phyloP scores from a whole-genome alignment of 2,329 filamentous ascomycete species.

The Clonostachys rosea region DNA sequence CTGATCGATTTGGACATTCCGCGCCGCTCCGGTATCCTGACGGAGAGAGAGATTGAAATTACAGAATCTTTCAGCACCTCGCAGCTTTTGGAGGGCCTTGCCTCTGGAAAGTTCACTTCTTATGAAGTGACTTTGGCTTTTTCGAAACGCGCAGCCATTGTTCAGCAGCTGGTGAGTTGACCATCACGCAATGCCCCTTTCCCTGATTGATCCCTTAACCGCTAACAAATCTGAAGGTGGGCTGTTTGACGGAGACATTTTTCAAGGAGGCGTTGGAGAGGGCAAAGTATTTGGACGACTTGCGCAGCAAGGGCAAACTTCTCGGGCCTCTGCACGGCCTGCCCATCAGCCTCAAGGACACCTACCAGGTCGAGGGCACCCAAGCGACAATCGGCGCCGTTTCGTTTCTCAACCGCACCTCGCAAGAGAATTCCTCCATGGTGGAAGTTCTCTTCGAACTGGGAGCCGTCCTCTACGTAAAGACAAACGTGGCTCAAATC shows the following conservation, averaged over 20 bases:
- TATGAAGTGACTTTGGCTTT: background rate
- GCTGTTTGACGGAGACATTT: constrained; percentile 39
- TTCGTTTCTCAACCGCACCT: constrained; percentile 50
- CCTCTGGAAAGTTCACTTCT: too few relatives aligned
- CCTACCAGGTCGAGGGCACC: background rate
- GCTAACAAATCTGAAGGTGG: constrained; percentile 2
- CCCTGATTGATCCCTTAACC: too few relatives aligned
- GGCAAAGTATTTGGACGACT: constrained; percentile 38
- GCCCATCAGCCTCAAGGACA: constrained; percentile 32
- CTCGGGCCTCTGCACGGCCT: constrained; percentile 59
- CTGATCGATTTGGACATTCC: too few relatives aligned
- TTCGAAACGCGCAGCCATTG: background rate
- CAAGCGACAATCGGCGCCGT: constrained; percentile 50
- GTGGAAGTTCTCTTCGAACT: constrained; percentile 51
- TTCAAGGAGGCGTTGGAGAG: constrained; percentile 41
- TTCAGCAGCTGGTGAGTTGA: background rate
- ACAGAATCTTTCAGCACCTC: too few relatives aligned
- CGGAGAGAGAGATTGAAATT: too few relatives aligned
- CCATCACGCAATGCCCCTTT: background rate
- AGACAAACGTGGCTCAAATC: constrained; percentile 64
- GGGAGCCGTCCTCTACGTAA: constrained; percentile 62
- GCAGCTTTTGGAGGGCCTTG: too few relatives aligned
- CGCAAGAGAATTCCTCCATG: constrained; percentile 43
- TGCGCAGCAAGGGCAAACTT: constrained; percentile 27
- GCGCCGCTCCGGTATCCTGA: too few relatives aligned